These are phyloP conservation scores for Neocatenulostroma microsporum DNA, from an alignment of 2,329 filamentous ascomycete genomes.

Conservation along the genomic window DNA sequence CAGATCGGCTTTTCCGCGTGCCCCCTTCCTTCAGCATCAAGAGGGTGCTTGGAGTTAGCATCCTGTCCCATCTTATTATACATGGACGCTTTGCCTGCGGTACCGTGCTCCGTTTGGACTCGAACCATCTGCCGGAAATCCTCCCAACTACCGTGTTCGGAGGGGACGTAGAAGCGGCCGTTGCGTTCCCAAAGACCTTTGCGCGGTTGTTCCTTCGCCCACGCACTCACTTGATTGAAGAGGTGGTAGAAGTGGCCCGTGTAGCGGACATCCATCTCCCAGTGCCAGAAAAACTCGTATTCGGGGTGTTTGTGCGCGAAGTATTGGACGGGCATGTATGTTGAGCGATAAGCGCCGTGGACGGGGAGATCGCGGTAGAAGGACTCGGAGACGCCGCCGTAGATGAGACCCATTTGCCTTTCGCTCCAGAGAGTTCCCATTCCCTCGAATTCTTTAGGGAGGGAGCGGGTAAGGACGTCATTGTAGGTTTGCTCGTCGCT, in stretches of 20 bases:
- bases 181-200: slow-evolving; percentile 67
- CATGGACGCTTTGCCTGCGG: slow-evolving; percentile 37
- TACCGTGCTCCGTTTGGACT: slow-evolving; percentile 51
- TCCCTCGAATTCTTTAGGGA: slow-evolving; percentile 78
- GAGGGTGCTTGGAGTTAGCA: slow-evolving; percentile 31
- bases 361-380: slow-evolving; percentile 68
- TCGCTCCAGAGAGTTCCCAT: slow-evolving; percentile 91
- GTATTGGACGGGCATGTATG: slow-evolving; percentile 46
- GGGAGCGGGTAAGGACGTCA: slow-evolving; percentile 57
- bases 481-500: slow-evolving; percentile 63
- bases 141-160: slow-evolving; percentile 59
- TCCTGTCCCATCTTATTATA: slow-evolving; percentile 31
- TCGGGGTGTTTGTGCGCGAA: slow-evolving; percentile 44
- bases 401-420: slow-evolving; percentile 83
- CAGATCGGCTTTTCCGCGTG: slow-evolving; percentile 43
- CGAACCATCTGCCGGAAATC: slow-evolving; percentile 62
- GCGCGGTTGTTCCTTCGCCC: slow-evolving; percentile 60
- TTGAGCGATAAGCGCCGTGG: slow-evolving; percentile 77
- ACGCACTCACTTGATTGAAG: slow-evolving; percentile 56
- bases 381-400: slow-evolving; percentile 80
- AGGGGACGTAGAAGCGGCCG: slow-evolving; percentile 65
- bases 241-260: slow-evolving; percentile 79
- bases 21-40: slow-evolving; percentile 33
- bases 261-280: slow-evolving; percentile 80
- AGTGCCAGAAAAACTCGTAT: slow-evolving; percentile 63